Conservation (phyloP, 2,329 filamentous ascomycete genomes). For the Aspergillus neoniger region DNA sequence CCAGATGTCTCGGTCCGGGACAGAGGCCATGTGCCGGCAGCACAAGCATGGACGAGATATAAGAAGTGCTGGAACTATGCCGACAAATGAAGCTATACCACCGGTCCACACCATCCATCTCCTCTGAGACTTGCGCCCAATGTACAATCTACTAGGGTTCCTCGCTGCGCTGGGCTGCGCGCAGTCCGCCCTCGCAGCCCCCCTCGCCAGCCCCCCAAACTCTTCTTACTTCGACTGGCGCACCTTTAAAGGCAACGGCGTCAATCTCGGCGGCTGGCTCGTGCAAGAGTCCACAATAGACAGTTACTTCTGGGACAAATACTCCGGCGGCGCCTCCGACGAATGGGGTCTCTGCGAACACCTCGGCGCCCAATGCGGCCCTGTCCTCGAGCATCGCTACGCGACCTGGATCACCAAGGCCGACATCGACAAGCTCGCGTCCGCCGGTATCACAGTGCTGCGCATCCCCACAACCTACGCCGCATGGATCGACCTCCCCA, state of each 20-base stretch:
- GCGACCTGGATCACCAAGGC: conserved; percentile 19
- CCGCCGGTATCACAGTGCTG: conserved; percentile 14
- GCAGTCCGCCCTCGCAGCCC: neutral
- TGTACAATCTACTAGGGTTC: neutral
- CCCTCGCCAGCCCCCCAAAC: neutral
- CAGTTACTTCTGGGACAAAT: conserved; percentile 22
- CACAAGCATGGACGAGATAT: neutral
- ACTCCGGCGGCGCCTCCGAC: conserved; percentile 23
- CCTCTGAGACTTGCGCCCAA: neutral
- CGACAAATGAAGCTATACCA: neutral
- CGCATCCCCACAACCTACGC: conserved; percentile 24
- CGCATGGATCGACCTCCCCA: conserved; percentile 26
- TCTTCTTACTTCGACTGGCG: conserved; percentile 23
- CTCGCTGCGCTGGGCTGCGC: conserved; percentile 4
- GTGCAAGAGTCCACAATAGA: conserved; percentile 30
- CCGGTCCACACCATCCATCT: too few relatives aligned
- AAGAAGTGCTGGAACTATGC: neutral
- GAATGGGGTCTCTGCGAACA: conserved; percentile 27
- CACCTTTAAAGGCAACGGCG: conserved; percentile 22
- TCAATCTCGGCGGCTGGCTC: conserved; percentile 30
- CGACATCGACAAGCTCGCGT: conserved; percentile 18
- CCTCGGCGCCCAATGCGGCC: conserved; percentile 15
- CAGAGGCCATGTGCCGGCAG: neutral
- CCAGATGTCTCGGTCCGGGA: neutral
- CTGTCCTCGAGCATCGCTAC: conserved; percentile 21